Evolutionary conservation across 2,329 filamentous ascomycete genomes (phyloP).

Genomic region (Hymenoscyphus infarciens): DNA sequence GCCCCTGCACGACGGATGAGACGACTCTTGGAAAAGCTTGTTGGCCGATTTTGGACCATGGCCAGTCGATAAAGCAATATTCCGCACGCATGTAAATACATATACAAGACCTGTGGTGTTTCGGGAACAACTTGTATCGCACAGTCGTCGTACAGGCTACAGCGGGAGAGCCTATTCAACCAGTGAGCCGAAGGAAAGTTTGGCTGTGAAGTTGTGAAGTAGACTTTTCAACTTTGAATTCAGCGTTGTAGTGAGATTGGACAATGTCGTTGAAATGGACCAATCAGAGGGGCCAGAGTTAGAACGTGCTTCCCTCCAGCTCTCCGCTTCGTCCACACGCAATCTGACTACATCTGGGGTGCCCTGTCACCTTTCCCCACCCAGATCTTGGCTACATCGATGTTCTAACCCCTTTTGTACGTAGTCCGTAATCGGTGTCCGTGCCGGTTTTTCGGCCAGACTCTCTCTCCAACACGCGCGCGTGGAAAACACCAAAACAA

Average conservation of each 20-base stretch:
- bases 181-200: not conserved
- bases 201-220: not conserved
- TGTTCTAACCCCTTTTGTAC: not conserved
- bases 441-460: not conserved
- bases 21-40: not conserved
- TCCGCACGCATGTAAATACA: constrained; percentile 1
- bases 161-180: not conserved
- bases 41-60: not conserved
- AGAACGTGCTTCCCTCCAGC: not conserved
- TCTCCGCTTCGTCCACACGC: not conserved
- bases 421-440: not conserved
- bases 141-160: not conserved
- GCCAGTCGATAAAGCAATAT: not conserved
- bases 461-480: too few relatives aligned
- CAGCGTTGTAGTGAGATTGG: not conserved
- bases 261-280: not conserved
- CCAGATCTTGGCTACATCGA: not conserved
- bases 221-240: too few relatives aligned
- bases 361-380: not conserved
- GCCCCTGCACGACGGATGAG: not conserved
- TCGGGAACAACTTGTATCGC: not conserved
- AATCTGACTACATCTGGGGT: not conserved
- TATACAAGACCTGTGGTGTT: not conserved
- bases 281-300: not conserved
- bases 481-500: not conserved